phyloP scores from a whole-genome alignment of 2,329 filamentous ascomycete genomes.

The Hypoxylon sp. region DNA sequence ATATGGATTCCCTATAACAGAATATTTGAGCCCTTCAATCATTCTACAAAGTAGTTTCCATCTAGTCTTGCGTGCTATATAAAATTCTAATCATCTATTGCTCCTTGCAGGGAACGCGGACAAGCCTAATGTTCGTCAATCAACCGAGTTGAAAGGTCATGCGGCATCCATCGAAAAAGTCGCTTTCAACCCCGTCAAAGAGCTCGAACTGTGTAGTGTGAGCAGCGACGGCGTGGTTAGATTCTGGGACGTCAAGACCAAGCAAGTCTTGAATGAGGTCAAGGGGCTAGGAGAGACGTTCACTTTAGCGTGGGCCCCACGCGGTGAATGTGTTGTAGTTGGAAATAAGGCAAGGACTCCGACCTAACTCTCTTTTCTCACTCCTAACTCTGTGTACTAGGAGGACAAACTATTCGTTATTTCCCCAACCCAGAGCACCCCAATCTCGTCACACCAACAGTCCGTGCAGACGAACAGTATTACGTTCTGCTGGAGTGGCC shows the following conservation, averaged over 20 bases:
- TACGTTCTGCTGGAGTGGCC: conserved; percentile 80
- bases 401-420: conserved; percentile 74
- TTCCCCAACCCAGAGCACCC: conserved; percentile 70
- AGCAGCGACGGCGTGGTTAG: conserved; percentile 81
- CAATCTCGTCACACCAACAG: conserved; percentile 73
- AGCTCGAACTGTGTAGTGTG: conserved; percentile 82
- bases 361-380: neutral
- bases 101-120: conserved; percentile 78
- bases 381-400: conserved; percentile 57
- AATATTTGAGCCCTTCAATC: neutral
- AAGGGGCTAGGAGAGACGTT: conserved; percentile 77
- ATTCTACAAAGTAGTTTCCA: neutral
- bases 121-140: conserved; percentile 79
- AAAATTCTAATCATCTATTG: conserved; percentile 11
- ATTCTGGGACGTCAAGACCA: conserved; percentile 85
- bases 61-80: conserved; percentile 1
- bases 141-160: conserved; percentile 81
- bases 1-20: neutral
- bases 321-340: conserved; percentile 78
- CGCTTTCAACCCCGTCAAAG: conserved; percentile 82
- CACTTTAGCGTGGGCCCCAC: conserved; percentile 80
- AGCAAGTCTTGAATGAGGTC: conserved; percentile 78
- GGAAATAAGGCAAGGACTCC: conserved; percentile 74
- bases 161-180: conserved; percentile 78
- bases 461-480: conserved; percentile 78